Percentiles rank a stretch among this genome's conserved stretches.
These are phyloP conservation scores for Prunus mume DNA, from an alignment of 306 rosid species.

Conservation along the genomic window DNA sequence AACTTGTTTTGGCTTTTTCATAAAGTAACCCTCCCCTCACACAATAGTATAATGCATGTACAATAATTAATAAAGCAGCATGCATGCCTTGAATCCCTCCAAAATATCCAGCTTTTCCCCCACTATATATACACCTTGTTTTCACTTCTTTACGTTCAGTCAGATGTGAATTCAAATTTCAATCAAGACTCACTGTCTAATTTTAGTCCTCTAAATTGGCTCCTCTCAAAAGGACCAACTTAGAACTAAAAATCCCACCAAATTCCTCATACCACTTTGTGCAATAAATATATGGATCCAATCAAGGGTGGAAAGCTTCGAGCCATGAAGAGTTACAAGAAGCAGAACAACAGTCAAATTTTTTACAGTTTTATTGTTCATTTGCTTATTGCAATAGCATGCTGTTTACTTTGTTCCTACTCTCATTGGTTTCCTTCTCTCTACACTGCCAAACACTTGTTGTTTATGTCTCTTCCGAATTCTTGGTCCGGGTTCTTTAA, in stretches of 20 bases:
- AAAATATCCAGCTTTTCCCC: background rate
- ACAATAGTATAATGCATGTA: background rate
- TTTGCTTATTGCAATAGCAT: slow-evolving; percentile 28
- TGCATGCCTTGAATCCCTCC: slow-evolving; percentile 4
- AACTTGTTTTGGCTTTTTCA: slow-evolving; percentile 19
- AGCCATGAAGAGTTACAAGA: slow-evolving; percentile 27
- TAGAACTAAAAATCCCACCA: background rate
- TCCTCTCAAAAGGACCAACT: slow-evolving; percentile 2
- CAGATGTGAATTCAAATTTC: slow-evolving; percentile 9
- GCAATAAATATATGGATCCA: slow-evolving; percentile 18
- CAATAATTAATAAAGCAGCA: slow-evolving; percentile 18
- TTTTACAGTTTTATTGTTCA: slow-evolving; percentile 25
- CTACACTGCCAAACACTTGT: slow-evolving; percentile 13
- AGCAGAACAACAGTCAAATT: slow-evolving; percentile 1
- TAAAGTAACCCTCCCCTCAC: slow-evolving; percentile 15
- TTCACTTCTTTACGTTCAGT: slow-evolving; percentile 31
- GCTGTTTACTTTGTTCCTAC: slow-evolving; percentile 30
- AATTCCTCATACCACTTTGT: background rate
- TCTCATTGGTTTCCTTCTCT: slow-evolving; percentile 31
- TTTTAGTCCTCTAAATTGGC: background rate
- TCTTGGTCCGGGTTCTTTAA: slow-evolving; percentile 23
- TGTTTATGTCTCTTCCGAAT: slow-evolving; percentile 23
- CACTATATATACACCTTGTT: slow-evolving; percentile 22
- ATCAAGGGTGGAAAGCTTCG: slow-evolving; percentile 19
- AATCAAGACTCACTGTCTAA: background rate